Base-by-base conservation (phyloP, 129 eudicot genomes). In the Flaveria linearis region DNA sequence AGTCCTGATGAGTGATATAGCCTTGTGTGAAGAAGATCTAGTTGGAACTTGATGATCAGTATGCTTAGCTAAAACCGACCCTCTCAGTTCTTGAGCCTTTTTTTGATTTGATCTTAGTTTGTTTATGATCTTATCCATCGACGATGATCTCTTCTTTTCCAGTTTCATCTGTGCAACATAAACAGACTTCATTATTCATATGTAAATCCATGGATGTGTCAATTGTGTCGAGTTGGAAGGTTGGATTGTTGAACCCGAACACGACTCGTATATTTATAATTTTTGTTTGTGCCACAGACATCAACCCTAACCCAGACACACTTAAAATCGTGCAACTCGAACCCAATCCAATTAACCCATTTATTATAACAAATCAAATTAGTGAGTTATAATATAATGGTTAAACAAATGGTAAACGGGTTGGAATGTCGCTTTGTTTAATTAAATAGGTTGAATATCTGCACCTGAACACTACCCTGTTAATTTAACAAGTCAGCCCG, bases 81-180 rank as follows among this genome's bases (percentile, higher is more conserved):
- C 87, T 81, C 98, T 87, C 98, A 91, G 87, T 74, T 88, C 92
- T 76, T 91, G 98, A 74, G 97, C 98, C 87, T 94, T 94, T 84
- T 80, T 94, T 68, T 94, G 93, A 67, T 96, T 90, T 68, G 91
- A 84, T 87, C 88, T 83, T 70, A 94, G 84, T 66, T 91, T 94
- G 61, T 86, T 89, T 90, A 94, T 85, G 15, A 94, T 94, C 85
- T 91, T 94, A 78, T 91, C 98, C 91, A 94, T 94, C 26, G 97
- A 91, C 1, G 91, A 90, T 36, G 97, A 90, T 79, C 98, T 87
- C 87, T 88, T 93, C 82, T 90, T 93, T 73, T 93, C 98, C 84
- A 94, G 73, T 84, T 94, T 94, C 98, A 91, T 91, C 98, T 94
- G 83, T 45, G 72, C n/a, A 42, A 72, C 64, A 78, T 58, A 67